phyloP scores from a whole-genome alignment of 306 rosid species.

The Glycine latifolia region DNA sequence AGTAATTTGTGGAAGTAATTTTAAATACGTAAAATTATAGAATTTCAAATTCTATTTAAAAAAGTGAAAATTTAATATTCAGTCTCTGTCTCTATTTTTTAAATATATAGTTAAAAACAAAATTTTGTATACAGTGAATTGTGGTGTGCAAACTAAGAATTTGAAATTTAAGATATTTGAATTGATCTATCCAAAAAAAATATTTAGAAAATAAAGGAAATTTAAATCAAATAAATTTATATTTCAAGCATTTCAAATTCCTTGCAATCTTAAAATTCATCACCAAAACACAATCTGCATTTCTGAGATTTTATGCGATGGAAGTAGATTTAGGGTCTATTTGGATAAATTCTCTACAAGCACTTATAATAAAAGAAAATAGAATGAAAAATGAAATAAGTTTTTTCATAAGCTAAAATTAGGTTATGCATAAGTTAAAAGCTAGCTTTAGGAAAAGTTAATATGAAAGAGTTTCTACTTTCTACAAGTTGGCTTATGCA shows the following conservation, averaged over 20 bases:
- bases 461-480: too few relatives aligned
- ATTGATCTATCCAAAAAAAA: neutral
- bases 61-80: too few relatives aligned
- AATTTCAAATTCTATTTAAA: too few relatives aligned
- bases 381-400: neutral
- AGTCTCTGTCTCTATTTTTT: neutral
- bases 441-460: too few relatives aligned
- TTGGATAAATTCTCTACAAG: neutral
- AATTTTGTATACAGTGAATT: neutral
- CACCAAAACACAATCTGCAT: neutral
- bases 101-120: neutral
- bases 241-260: neutral
- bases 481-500: too few relatives aligned
- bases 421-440: too few relatives aligned
- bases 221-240: neutral
- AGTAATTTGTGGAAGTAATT: neutral
- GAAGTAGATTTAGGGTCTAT: neutral
- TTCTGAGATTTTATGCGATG: constrained; percentile 18
- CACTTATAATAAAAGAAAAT: neutral
- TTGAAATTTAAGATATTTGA: neutral
- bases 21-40: neutral
- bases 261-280: neutral
- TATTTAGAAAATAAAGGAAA: neutral
- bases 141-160: neutral
- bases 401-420: too few relatives aligned